Evolutionary conservation across 2,329 filamentous ascomycete species (phyloP), one percentile per base, ranked within the genome.

Genomic region (Exophiala mesophila): DNA sequence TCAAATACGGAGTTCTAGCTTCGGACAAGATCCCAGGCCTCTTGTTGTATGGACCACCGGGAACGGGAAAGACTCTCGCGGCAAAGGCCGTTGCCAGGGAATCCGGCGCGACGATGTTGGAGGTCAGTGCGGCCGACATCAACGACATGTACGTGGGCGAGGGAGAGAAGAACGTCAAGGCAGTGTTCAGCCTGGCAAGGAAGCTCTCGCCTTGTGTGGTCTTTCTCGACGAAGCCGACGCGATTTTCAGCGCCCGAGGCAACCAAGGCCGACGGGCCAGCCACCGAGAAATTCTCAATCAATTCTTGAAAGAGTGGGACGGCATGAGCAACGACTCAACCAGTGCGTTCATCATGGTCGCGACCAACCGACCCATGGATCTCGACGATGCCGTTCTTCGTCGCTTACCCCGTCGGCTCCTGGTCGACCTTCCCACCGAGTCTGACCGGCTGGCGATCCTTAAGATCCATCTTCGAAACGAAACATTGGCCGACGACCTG

Each of bases 71-170:
- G 51, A 78, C 74, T 3, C 63, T 78, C 3, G 67, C 81, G 16
- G 78, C 78, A 32, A 82, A 82, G 61, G 77, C 78, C 2, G 77
- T 82, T 0, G 78, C 78, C 2, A 78, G 78, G 45, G 76, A 81
- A 57, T 78, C 73, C 42, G 76, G 77, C 74, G 82, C 84, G 2
- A 80, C 76, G 0, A 76, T 83, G 20, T 71, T 98, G 28, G 89
- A 97, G 64, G 80, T 97, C 30, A 89, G 83, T 52, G 90, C 88
- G 2, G 88, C 88, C 2, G 87, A 88, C 53, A 85, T 98, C 55
- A 94, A 95, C 63, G 87, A 96, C 62, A 97, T 94, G 77, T 97
- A 87, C 63, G 87, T 97, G 3, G 92, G 92, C 16, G 88, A 97
- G 63, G 86, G 86, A 46, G 92, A 98, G 68, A 97, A 97, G 73